Base-by-base conservation (phyloP, 2,329 filamentous ascomycete species). In the Alternaria tenuissima region DNA sequence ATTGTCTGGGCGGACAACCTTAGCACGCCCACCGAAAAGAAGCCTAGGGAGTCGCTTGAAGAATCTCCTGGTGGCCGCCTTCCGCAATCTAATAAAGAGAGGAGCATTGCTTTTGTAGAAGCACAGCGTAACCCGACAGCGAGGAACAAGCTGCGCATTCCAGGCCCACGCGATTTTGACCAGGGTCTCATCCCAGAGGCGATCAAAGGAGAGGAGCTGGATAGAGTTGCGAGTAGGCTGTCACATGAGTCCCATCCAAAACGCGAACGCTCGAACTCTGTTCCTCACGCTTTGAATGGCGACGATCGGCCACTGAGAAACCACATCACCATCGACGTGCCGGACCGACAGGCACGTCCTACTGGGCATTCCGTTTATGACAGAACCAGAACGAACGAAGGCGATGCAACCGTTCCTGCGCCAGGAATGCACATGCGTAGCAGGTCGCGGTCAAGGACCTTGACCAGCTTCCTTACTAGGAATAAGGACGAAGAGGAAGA, bases 131-230 rank as follows among this genome's bases (percentile, higher is more conserved):
- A 92, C 57, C 84, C 83, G 2, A 88, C 88, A 63, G 89, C 91
- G 57, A 89, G 88, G 54, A 88, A 89, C 34, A 88, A 93, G 0
- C 81, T 98, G 43, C 90, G 93, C 41, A 98, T 99, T 69, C 95
- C 95, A 0, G 94, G 94, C 20, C 95, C 95, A 1, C 85, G 94
- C 69, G 95, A 98, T 73, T 94, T 91, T 49, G 95, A 99, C 70
- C 87, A 88, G 52, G 95, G 94, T 26, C 85, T 92, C 62, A 83
- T 89, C 9, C 94, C 94, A 4, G 80, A 88, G 67, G 80, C 84
- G 20, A 75, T 91, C 14, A 82, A 81, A 6, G 80, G 82, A 32
- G 75, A 79, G 30, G 69, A 71, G 28, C 49, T 76, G 41, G 57
- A 69, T 24, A 64, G 67, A 41, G 52, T 70, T 20, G 30, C 57